These are phyloP conservation scores for Delphinella strobiligena DNA, from an alignment of 2,329 filamentous ascomycete species.

Conservation along the genomic window DNA sequence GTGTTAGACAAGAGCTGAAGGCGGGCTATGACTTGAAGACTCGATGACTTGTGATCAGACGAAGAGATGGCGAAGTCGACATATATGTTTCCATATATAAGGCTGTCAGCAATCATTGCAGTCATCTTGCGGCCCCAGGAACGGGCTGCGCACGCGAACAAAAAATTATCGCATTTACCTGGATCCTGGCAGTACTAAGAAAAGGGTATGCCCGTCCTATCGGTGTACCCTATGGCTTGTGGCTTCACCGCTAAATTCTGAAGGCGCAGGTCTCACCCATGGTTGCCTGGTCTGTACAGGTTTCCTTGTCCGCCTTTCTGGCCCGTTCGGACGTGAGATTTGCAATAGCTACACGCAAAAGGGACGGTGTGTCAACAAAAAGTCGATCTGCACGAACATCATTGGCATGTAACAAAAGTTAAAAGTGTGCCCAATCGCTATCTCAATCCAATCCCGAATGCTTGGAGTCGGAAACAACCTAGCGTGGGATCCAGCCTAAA, in stretches of 20 bases:
- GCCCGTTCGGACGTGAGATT: background rate
- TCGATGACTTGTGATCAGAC: background rate
- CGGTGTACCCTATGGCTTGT: background rate
- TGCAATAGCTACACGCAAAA: background rate
- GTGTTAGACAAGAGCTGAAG: background rate
- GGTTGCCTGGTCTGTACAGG: conserved; percentile 5
- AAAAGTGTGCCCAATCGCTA: background rate
- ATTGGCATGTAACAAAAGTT: background rate
- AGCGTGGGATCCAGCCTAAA: background rate
- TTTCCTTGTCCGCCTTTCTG: conserved; percentile 3
- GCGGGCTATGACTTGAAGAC: background rate
- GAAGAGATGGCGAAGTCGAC: background rate
- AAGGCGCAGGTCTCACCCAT: background rate
- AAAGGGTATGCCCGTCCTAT: background rate
- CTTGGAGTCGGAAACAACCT: background rate
- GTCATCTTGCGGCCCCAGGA: background rate
- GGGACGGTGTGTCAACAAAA: background rate
- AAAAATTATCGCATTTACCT: background rate
- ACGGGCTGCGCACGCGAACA: background rate
- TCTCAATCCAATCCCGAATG: background rate
- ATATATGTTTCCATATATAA: background rate
- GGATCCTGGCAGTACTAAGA: background rate
- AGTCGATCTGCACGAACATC: background rate
- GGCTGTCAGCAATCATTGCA: background rate
- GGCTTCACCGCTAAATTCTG: background rate